phyloP scores from a whole-genome alignment of 2,329 filamentous ascomycete genomes.

The Penicillium sp. region DNA sequence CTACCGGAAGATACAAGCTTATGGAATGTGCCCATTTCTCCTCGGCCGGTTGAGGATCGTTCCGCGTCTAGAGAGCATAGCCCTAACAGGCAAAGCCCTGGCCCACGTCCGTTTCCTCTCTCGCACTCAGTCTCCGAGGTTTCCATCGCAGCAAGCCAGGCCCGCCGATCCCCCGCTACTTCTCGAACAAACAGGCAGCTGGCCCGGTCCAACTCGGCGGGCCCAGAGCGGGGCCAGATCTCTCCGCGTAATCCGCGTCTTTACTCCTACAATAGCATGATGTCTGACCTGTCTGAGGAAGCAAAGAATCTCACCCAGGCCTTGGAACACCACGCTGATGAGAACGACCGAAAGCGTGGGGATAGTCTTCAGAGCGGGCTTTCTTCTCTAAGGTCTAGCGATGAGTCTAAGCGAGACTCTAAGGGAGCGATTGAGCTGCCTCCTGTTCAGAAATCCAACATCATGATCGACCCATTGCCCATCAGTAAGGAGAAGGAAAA shows the following conservation, averaged over 20 bases:
- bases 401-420: constrained; percentile 44
- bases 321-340: constrained; percentile 62
- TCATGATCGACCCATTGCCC: constrained; percentile 69
- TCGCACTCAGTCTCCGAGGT: constrained; percentile 42
- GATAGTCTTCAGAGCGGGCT: constrained; percentile 53
- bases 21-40: constrained; percentile 57
- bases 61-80: constrained; percentile 46
- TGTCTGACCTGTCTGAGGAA: constrained; percentile 64
- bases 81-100: constrained; percentile 47
- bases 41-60: constrained; percentile 48
- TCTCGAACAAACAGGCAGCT: constrained; percentile 36
- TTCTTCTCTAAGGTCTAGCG: constrained; percentile 40
- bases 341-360: constrained; percentile 51
- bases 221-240: constrained; percentile 48
- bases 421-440: constrained; percentile 57
- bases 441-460: constrained; percentile 65
- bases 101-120: constrained; percentile 48
- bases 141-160: constrained; percentile 30
- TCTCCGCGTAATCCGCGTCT: constrained; percentile 52
- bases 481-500: constrained; percentile 71
- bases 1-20: constrained; percentile 56
- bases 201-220: constrained; percentile 44
- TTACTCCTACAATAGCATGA: constrained; percentile 64
- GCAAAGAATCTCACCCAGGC: constrained; percentile 64
- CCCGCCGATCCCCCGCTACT: constrained; percentile 32